Base-by-base conservation (phyloP, 2,329 filamentous ascomycete species). In the Talaromyces sp. region DNA sequence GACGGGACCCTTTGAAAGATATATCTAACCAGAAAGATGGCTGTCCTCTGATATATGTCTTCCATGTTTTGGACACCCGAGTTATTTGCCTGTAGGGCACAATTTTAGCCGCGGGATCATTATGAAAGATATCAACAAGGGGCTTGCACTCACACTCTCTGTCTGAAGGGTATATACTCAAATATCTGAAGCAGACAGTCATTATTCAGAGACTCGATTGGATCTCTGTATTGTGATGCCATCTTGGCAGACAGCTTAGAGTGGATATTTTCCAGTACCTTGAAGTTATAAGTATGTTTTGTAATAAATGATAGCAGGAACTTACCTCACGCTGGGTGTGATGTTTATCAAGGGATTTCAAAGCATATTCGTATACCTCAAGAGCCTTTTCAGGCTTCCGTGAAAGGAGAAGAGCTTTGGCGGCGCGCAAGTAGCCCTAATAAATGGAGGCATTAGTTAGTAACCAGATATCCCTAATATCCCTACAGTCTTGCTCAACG, bases 321-420 rank as follows among this genome's bases (percentile, higher is more conserved):
- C 56, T 56, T 18, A 61, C 68, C 66, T 61, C 55, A 75, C 75
- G 63, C 66, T 67, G 59, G 8, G 70, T 63, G 60, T 80, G 74
- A 33, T 75, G 70, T n/a, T 73, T 68, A 9, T 78, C 73, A 23
- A 87, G 75, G 53, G 75, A 78, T 63, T 81, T 83, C 65, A 87
- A 72, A n/a, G 83, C 86, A 68, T 84, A 82, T 30, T 80, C 77
- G 71, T 87, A 87, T 28, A 87, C 80, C 10, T 81, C 78, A 12
- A 84, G 67, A 5, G 86, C 86, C 28, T 79, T 80, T n/a, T 80
- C 77, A 2, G 74, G 70, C 67, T 83, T 85, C 10, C 78, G 76
- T 73, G 82, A 79, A 62, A 77, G 63, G 10, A 75, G 65, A 30
- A 81, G 73, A 5, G 78, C 69, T 61, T 81, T 81, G 2, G 79